A percentile compares a stretch with the other conserved stretches of the same genome.
These are phyloP conservation scores for Cyclotella distinguenda DNA, from an alignment of 108 stramenopile species.

Conservation along the genomic window DNA sequence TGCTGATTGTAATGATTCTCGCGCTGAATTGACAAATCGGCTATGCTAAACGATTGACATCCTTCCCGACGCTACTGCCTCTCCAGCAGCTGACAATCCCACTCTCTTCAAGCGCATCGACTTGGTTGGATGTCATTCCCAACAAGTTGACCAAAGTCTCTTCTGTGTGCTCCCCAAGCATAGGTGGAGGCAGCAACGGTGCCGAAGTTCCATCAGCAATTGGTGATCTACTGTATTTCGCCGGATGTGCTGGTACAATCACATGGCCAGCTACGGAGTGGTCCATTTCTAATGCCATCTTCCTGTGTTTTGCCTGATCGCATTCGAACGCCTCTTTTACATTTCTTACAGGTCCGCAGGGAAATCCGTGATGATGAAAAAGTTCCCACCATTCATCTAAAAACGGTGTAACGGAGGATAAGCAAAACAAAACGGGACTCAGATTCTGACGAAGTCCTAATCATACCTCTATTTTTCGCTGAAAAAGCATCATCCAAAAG, in stretches of 20 bases:
- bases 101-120: slow-evolving; percentile 16
- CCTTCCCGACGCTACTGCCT: not conserved
- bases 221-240: slow-evolving; percentile 4
- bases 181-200: slow-evolving; percentile 37
- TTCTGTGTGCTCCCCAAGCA: slow-evolving; percentile 53
- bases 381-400: slow-evolving; percentile 38
- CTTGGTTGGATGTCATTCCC: slow-evolving; percentile 17
- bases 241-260: slow-evolving; percentile 27
- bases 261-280: slow-evolving; percentile 40
- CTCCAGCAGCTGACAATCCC: slow-evolving; percentile 44
- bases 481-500: slow-evolving; percentile 30
- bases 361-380: slow-evolving; percentile 43
- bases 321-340: slow-evolving; percentile 48
- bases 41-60: not conserved
- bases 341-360: slow-evolving; percentile 40
- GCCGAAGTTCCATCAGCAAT: slow-evolving; percentile 11
- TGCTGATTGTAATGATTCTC: no score
- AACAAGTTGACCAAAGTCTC: slow-evolving; percentile 38
- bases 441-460: no score
- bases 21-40: no score
- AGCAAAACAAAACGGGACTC: no score
- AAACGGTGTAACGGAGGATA: no score
- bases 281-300: slow-evolving; percentile 40
- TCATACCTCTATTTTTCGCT: slow-evolving; percentile 17
- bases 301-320: slow-evolving; percentile 28